Evolutionary conservation across 768 basidiomycete species (phyloP), one percentile per base, ranked within the genome.

Genomic region (Suillus variegatus): DNA sequence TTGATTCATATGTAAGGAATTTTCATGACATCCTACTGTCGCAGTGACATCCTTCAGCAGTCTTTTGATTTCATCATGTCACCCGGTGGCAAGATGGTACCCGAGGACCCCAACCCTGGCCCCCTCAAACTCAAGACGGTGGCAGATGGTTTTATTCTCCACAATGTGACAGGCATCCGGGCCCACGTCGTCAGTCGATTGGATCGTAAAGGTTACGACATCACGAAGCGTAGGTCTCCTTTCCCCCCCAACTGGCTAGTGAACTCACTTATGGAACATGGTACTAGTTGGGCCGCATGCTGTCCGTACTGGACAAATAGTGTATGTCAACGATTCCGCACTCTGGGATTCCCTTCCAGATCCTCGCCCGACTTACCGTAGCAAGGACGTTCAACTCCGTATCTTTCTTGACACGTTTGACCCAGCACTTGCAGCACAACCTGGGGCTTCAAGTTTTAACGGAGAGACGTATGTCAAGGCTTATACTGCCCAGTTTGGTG

Each of bases 161-260:
- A 89, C 61, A 90, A 95, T 71, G 81, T 94, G 10, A 85, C 89
- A 2, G 95, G 94, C 7, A 84, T 97, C 56, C 85, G 92, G 44
- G 84, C 88, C 2, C 88, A 88, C 66, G 88, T 96, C 22, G 88
- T 93, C 28, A 90, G 86, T 72, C 83, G 94, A 35, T 74, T 95
- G 62, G 95, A 96, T 70, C 89, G 90, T 14, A 88, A 83, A 69
- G 95, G 95, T 9, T 97, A 94, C 70, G 93, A 97, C 70, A 84
- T 98, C 62, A 84, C 90, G 41, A 93, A 88, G 80, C 79, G 95
- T 95, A 70, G 90, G 75, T 22, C 44, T 49, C 56, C 64, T 10
- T 44, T 66, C 13, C 40, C 13, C 54, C 60, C 44, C 2, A 38
- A 41, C 54, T 58, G 63, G n/a, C 32, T 32, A 61, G 46, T 69